A percentile compares a stretch with the other conserved stretches of the same genome.
Evolutionary conservation across 2,329 filamentous ascomycete genomes (phyloP).

Genomic region (Xylaria polymorpha): DNA sequence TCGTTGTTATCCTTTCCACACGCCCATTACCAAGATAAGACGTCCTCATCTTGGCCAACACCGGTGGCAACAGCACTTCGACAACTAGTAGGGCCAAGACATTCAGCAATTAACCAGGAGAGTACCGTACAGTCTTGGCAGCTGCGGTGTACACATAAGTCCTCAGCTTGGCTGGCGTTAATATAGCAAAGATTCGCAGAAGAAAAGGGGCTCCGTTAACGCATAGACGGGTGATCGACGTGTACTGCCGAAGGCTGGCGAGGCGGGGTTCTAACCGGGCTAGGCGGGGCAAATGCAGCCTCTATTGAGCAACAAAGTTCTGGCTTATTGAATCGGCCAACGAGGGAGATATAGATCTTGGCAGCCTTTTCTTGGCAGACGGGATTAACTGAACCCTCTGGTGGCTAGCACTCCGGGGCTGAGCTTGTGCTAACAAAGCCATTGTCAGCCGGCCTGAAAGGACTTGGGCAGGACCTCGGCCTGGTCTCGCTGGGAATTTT

Average conservation of each 20-base stretch:
- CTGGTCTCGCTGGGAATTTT: neutral
- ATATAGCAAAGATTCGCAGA: slow-evolving; percentile 22
- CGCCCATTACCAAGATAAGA: slow-evolving; percentile 7
- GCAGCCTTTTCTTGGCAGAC: slow-evolving; percentile 19
- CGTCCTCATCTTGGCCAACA: neutral
- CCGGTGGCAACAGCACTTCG: slow-evolving; percentile 11
- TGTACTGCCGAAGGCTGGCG: slow-evolving; percentile 22
- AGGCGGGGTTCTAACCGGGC: too few species aligned
- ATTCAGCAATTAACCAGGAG: slow-evolving; percentile 11
- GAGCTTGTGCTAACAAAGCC: slow-evolving; percentile 29
- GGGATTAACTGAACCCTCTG: slow-evolving; percentile 3
- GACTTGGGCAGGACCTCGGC: slow-evolving; percentile 18
- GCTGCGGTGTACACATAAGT: slow-evolving; percentile 17
- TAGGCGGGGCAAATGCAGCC: slow-evolving; percentile 31
- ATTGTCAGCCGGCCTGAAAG: slow-evolving; percentile 37
- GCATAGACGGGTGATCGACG: slow-evolving; percentile 35
- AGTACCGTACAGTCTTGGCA: slow-evolving; percentile 29
- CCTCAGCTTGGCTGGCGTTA: slow-evolving; percentile 2
- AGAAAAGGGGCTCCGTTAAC: slow-evolving; percentile 22
- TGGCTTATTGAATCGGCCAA: neutral
- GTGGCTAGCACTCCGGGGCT: slow-evolving; percentile 23
- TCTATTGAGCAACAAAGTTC: slow-evolving; percentile 9
- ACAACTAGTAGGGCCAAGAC: slow-evolving; percentile 21
- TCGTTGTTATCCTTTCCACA: slow-evolving; percentile 5
- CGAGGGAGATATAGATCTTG: slow-evolving; percentile 22